Conservation (phyloP, 2,329 filamentous ascomycete genomes). For the Calcarisporium arbuscula region DNA sequence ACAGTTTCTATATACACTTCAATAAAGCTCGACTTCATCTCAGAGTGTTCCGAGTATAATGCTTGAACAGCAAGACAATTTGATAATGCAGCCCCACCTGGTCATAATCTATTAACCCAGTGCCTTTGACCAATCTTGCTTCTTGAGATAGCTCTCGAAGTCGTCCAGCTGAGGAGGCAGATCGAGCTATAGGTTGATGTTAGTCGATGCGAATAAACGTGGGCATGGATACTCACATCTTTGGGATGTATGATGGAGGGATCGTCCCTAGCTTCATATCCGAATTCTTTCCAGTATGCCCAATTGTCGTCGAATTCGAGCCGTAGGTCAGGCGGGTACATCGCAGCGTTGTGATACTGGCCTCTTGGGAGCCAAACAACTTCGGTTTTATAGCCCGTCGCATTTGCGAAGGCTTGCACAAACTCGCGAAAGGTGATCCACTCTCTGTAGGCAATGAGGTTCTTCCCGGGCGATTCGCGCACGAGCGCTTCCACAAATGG, state of each 20-base stretch:
- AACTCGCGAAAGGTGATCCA: conserved; percentile 14
- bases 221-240: conserved; percentile 8
- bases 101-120: too few species aligned
- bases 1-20: too few species aligned
- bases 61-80: too few species aligned
- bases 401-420: conserved; percentile 10
- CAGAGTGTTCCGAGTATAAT: too few species aligned
- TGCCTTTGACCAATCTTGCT: too few species aligned
- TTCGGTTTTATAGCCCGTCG: conserved; percentile 10
- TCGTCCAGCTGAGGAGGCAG: conserved; percentile 4
- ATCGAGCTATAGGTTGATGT: conserved; percentile 7
- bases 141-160: conserved; percentile 8
- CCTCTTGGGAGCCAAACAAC: conserved; percentile 3
- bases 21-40: too few species aligned
- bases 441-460: conserved; percentile 17
- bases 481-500: conserved; percentile 16
- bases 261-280: conserved; percentile 11
- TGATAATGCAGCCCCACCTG: too few species aligned
- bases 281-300: conserved; percentile 11
- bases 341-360: not conserved
- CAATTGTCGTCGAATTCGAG: conserved; percentile 7
- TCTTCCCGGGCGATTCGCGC: conserved; percentile 12
- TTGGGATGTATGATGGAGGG: conserved; percentile 9
- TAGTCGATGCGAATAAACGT: not conserved
- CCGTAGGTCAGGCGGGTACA: conserved; percentile 5